Evolutionary conservation across 208 protist genomes (phyloP).

Genomic region (Trypanosoma platydactyli): DNA sequence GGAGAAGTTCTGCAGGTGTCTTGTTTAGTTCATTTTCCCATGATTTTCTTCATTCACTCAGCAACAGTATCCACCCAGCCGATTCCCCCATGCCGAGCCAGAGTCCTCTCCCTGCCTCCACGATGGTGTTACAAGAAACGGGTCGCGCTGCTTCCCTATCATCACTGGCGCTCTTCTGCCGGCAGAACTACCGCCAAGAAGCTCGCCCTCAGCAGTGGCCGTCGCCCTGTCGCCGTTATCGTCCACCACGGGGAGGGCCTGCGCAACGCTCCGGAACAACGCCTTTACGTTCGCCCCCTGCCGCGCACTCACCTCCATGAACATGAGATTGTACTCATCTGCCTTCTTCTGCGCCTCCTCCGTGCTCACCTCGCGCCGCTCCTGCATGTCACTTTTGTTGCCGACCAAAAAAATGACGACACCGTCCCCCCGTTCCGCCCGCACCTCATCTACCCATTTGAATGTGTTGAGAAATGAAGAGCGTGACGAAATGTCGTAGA

Average conservation of each 20-base stretch:
- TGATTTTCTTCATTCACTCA: slow-evolving; percentile 9
- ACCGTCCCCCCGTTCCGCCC: slow-evolving; percentile 93
- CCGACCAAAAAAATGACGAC: slow-evolving; percentile 97
- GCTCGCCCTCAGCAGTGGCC: not conserved
- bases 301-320: slow-evolving; percentile 96
- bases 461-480: slow-evolving; percentile 91
- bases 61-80: slow-evolving; percentile 9
- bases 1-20: too few species aligned
- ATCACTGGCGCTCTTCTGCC: slow-evolving; percentile 2
- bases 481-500: slow-evolving; percentile 97
- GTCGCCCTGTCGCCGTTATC: not conserved
- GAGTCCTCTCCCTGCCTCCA: not conserved
- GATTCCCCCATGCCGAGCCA: too few species aligned
- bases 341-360: slow-evolving; percentile 93
- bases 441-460: slow-evolving; percentile 98
- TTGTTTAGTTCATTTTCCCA: too few species aligned
- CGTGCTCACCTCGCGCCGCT: slow-evolving; percentile 71
- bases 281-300: slow-evolving; percentile 72
- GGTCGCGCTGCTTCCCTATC: slow-evolving; percentile 28
- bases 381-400: slow-evolving; percentile 95
- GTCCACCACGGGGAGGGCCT: slow-evolving; percentile 39
- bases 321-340: slow-evolving; percentile 91
- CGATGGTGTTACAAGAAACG: slow-evolving; percentile 51
- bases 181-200: not conserved
- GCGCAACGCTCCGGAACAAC: slow-evolving; percentile 73